These are phyloP conservation scores for Apodospora peruviana DNA, from an alignment of 495 filamentous ascomycete species.

Conservation along the genomic window DNA sequence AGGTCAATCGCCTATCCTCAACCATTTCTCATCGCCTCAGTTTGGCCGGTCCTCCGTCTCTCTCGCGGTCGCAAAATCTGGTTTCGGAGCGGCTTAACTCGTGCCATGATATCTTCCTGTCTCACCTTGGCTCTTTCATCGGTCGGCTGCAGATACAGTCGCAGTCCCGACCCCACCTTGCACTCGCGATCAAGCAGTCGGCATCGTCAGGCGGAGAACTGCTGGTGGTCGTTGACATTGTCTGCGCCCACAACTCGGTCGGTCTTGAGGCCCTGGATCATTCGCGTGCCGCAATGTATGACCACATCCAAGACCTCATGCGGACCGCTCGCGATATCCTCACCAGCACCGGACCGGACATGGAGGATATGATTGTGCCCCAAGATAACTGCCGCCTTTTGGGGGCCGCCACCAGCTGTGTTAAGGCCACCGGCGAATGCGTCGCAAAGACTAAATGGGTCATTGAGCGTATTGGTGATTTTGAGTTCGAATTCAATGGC, in stretches of 20 bases:
- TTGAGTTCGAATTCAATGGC: constrained; percentile 65
- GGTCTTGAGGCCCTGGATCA: constrained; percentile 58
- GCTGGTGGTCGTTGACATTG: constrained; percentile 72
- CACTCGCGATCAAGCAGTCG: constrained; percentile 63
- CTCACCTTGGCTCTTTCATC: constrained; percentile 84
- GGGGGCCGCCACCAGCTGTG: constrained; percentile 79
- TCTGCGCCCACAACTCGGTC: constrained; percentile 69
- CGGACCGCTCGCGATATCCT: constrained; percentile 75
- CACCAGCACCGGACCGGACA: constrained; percentile 50
- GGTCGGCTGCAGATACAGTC: constrained; percentile 85
- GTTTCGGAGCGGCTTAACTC: constrained; percentile 60
- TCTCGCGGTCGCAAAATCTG: constrained; percentile 41
- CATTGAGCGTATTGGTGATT: constrained; percentile 88
- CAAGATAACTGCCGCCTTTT: constrained; percentile 75
- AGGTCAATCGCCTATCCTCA: constrained; percentile 38
- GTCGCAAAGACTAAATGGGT: constrained; percentile 77
- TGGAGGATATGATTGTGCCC: constrained; percentile 72
- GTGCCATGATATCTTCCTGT: constrained; percentile 81
- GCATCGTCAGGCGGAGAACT: constrained; percentile 74
- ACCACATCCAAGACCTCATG: constrained; percentile 71
- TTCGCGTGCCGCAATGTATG: constrained; percentile 73
- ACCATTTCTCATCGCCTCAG: constrained; percentile 51
- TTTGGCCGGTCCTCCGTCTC: constrained; percentile 38
- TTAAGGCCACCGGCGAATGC: constrained; percentile 85
- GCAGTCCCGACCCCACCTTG: constrained; percentile 77